These are phyloP conservation scores for Colletotrichum siamense DNA, from an alignment of 2,329 filamentous ascomycete species.

Conservation along the genomic window DNA sequence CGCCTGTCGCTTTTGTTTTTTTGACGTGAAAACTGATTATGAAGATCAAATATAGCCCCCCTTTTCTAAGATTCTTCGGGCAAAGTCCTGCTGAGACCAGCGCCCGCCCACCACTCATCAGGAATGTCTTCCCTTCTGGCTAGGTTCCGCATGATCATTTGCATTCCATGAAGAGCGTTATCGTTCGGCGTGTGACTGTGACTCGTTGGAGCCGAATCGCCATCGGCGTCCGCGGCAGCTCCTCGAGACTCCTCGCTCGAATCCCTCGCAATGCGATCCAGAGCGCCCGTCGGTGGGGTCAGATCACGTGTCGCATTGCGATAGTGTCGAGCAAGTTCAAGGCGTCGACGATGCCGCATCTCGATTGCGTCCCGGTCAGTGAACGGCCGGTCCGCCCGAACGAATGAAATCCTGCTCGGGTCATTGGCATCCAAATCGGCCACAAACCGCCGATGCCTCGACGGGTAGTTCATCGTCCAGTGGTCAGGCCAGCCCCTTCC, in stretches of 20 bases:
- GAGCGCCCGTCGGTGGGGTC: not conserved
- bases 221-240: not conserved
- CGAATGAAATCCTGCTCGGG: constrained; percentile 8
- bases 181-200: constrained; percentile 31
- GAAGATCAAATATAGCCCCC: not conserved
- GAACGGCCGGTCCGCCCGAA: constrained; percentile 4
- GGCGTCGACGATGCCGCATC: constrained; percentile 12
- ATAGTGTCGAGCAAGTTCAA: constrained; percentile 12
- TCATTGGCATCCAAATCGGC: constrained; percentile 13
- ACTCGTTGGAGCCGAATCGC: constrained; percentile 7
- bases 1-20: not conserved
- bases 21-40: not conserved
- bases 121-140: constrained; percentile 77
- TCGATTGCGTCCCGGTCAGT: not conserved
- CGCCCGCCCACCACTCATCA: constrained; percentile 82
- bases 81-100: constrained; percentile 67
- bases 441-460: constrained; percentile 20
- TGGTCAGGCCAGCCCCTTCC: constrained; percentile 9
- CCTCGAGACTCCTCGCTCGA: constrained; percentile 7
- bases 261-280: constrained; percentile 7
- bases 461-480: constrained; percentile 21
- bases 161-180: constrained; percentile 64
- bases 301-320: constrained; percentile 1
- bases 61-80: constrained; percentile 39
- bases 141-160: constrained; percentile 73